Base-by-base conservation (phyloP, 768 basidiomycete genomes). In the Russula ochroleuca region DNA sequence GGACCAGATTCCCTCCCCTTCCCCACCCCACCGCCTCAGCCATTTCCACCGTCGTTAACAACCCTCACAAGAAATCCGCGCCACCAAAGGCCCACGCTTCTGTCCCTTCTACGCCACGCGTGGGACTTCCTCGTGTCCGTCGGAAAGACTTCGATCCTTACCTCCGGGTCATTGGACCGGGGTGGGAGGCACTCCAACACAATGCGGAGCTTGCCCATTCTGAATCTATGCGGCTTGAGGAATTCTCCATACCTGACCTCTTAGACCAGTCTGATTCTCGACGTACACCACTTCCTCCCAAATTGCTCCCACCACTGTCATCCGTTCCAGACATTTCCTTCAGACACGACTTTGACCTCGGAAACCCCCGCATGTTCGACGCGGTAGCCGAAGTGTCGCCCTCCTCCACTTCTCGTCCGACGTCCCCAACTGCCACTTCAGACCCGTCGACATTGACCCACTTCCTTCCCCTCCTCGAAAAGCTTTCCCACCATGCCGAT, bases 1-100 rank as follows among this genome's bases (percentile, higher is more conserved):
- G 10, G n/a, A 7, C 8, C 23, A 37, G 11, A 11, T 13, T 51
- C 59, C 40, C 54, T 28, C 68, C 47, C 28, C n/a, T n/a, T n/a
- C 40, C 54, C 28, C 28, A 28, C 51, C 69, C 33, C 52, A 14
- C 73, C 68, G 45, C 54, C 69, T 38, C 52, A 97, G 95, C 94
- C 41, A 94, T 97, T 67, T 95, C 94, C 10, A 94, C 92, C 19
- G 91, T 97, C 31, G 82, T 97, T 57, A 94, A 94, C 70, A 94
- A 90, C 70, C 95, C 95, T 0, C 86, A 88, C 70, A 90, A 87
- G 75, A 82, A 80, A 40, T 87, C 89, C 53, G 87, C 89, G 8
- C 93, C 95, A 14, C 89, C 95, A 37, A 92, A 96, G 72, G 85
- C 93, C 0, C 91, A 95, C 68, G 90, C 93, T 1, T 75, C 85